Base-by-base conservation (phyloP, 768 basidiomycete species). In the Russula vinacea region DNA sequence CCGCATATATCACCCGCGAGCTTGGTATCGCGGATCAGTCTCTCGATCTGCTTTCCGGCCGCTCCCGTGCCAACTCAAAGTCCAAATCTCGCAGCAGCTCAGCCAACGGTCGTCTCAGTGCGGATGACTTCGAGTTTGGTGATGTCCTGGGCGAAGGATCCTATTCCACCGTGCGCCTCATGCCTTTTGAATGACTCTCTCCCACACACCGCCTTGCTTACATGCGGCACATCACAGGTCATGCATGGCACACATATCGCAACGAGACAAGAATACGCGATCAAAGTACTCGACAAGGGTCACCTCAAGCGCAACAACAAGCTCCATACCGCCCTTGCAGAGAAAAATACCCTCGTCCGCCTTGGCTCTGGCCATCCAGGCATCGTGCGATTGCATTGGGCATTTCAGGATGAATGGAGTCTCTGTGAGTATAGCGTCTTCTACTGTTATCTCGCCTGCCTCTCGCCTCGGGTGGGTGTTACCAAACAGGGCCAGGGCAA, bases 401-500 rank as follows among this genome's bases (percentile, higher is more conserved):
- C 91, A 1, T 94, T 95, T 70, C 92, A 94, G 68, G 93, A 95
- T 71, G 82, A 86, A 24, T 86, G 83, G 79, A 86, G 87, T 67
- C 77, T 96, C 45, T 96, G 92, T 94, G 74, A 74, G 90, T 83
- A n/a, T 49, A 50, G 9, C 45, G 1, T 19, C 8, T 49, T 16
- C 14, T 55, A n/a, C 50, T 49, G 10, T 39, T 33, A 6, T 32
- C 33, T 60, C 19, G 3, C 37, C 16, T 32, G 10, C 60, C 51
- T 24, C 26, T 32, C 14, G 8, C 19, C n/a, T 44, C 29, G 32
- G 26, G 32, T 54, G 24, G 63, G n/a, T 50, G 51, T 32, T 29
- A 10, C 47, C 26, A 19, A 32, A 29, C 22, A 42, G 50, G 29
- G 40, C n/a, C n/a, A 19, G 24, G 58, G 24, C 37, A 33, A 14